These are phyloP conservation scores for Gossypium herbaceum DNA, from an alignment of 345 rosid species.

Conservation along the genomic window DNA sequence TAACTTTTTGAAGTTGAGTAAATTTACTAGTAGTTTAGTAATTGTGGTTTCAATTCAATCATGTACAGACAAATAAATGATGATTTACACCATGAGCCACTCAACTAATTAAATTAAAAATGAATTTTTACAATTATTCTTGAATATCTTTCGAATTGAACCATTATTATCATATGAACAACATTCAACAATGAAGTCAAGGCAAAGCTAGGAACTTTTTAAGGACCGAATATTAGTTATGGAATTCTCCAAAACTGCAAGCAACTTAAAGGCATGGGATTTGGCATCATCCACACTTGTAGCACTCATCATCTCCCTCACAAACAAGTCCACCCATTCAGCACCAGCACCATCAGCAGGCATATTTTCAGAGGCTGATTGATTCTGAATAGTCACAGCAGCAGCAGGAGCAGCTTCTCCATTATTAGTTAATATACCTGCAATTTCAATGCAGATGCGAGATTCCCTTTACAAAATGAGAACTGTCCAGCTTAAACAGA, in stretches of 20 bases:
- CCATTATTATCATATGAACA: too few relatives aligned
- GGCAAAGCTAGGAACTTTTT: too few relatives aligned
- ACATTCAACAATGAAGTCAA: too few relatives aligned
- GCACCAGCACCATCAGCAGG: constrained; percentile 67
- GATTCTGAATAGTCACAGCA: constrained; percentile 22
- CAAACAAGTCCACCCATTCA: constrained; percentile 78
- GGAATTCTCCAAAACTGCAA: constrained; percentile 61
- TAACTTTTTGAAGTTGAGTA: too few relatives aligned
- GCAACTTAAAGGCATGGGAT: constrained; percentile 55
- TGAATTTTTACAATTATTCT: too few relatives aligned
- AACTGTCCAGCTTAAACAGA: neutral
- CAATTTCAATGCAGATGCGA: constrained; percentile 2
- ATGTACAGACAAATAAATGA: too few relatives aligned
- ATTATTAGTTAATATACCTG: constrained; percentile 23
- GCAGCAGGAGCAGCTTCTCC: constrained; percentile 20
- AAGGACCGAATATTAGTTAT: too few relatives aligned
- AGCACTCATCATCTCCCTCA: constrained; percentile 59
- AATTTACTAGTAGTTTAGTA: too few relatives aligned
- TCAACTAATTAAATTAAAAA: too few relatives aligned
- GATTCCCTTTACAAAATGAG: neutral
- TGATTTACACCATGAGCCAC: too few relatives aligned
- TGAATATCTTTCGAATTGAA: too few relatives aligned
- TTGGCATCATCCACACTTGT: constrained; percentile 62
- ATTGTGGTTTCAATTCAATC: too few relatives aligned
- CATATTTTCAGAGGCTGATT: constrained; percentile 23